Evolutionary conservation across 345 rosid species (phyloP).

Genomic region (Viola odorata): DNA sequence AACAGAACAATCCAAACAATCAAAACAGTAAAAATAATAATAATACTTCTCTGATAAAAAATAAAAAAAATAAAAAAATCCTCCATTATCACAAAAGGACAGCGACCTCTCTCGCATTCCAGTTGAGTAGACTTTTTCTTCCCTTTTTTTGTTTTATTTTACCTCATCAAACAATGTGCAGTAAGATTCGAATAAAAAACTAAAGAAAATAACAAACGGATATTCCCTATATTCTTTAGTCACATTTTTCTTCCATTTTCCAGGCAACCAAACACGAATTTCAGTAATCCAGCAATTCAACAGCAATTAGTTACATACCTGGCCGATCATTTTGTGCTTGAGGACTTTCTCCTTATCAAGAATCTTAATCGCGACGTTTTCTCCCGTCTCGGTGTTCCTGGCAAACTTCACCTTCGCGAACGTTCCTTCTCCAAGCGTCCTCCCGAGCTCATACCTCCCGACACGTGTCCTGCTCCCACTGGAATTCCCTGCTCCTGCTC

Average conservation of each 20-base stretch:
- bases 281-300: background rate
- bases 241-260: background rate
- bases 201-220: no score
- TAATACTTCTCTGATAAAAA: background rate
- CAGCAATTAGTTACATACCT: slow-evolving; percentile 37
- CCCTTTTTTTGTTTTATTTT: no score
- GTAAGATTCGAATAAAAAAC: no score
- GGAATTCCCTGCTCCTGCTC: background rate
- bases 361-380: slow-evolving; percentile 82
- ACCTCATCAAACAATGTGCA: no score
- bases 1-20: background rate
- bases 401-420: slow-evolving; percentile 99
- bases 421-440: slow-evolving; percentile 92
- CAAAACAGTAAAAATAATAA: background rate
- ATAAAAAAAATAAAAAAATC: background rate
- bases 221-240: no score
- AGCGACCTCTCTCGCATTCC: no score
- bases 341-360: slow-evolving; percentile 90
- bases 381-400: slow-evolving; percentile 57
- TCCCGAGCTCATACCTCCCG: slow-evolving; percentile 93
- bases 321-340: slow-evolving; percentile 87
- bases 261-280: background rate
- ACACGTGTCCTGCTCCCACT: slow-evolving; percentile 64
- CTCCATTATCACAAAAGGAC: background rate
- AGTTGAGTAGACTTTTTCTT: background rate